phyloP scores from a whole-genome alignment of 2,329 filamentous ascomycete species.

The Colletotrichum theobromicola region DNA sequence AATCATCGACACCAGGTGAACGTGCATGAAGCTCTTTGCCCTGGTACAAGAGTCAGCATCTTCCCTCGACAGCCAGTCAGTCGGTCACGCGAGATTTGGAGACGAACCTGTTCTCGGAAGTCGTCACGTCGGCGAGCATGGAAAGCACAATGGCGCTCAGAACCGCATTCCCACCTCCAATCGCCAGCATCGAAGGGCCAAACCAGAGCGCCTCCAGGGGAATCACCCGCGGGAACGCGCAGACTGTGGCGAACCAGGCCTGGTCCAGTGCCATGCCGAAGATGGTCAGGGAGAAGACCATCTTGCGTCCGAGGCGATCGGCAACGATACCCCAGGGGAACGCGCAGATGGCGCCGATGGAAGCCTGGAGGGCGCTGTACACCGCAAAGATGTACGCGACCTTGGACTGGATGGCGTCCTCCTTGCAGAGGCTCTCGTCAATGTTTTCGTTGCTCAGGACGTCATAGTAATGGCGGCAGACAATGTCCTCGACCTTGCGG shows the following conservation, averaged over 20 bases:
- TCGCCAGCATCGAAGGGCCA: conserved; percentile 32
- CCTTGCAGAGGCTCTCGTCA: conserved; percentile 41
- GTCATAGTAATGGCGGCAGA: conserved; percentile 42
- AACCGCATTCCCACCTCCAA: conserved; percentile 41
- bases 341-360: conserved; percentile 34
- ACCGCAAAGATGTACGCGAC: conserved; percentile 39
- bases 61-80: neutral
- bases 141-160: conserved; percentile 34
- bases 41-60: conserved; percentile 24
- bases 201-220: conserved; percentile 38
- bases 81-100: neutral
- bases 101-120: conserved; percentile 37
- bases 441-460: conserved; percentile 31
- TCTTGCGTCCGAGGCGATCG: conserved; percentile 41
- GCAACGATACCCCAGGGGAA: conserved; percentile 42
- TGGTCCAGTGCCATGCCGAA: conserved; percentile 32
- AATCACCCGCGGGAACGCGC: conserved; percentile 36
- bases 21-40: conserved; percentile 38
- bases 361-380: conserved; percentile 31
- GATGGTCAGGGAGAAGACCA: conserved; percentile 35
- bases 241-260: conserved; percentile 33
- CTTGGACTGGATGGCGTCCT: conserved; percentile 37
- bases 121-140: conserved; percentile 40
- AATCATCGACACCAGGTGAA: conserved; percentile 32
- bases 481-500: conserved; percentile 41